phyloP scores from a whole-genome alignment of 2,329 filamentous ascomycete genomes.

The Fusarium marasasianum region DNA sequence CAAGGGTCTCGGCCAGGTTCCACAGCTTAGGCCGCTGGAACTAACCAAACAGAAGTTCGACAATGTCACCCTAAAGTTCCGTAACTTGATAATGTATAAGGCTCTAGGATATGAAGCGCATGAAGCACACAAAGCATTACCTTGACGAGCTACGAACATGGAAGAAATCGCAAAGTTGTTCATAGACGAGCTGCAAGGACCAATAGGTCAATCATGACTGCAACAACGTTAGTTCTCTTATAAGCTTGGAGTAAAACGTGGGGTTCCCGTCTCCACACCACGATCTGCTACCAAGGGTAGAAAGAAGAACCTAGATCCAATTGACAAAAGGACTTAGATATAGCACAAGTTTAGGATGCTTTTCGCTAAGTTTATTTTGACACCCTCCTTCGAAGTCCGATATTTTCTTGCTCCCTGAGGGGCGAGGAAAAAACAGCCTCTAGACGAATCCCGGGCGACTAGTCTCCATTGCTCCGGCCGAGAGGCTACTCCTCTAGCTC shows the following conservation, averaged over 20 bases:
- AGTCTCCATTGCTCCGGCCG: slow-evolving; percentile 42
- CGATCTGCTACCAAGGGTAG: neutral
- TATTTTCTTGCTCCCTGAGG: neutral
- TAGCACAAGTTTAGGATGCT: neutral
- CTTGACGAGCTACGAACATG: neutral
- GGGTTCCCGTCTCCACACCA: slow-evolving; percentile 18
- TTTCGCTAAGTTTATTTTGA: neutral
- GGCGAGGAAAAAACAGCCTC: slow-evolving; percentile 3
- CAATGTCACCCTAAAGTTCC: neutral
- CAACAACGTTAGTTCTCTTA: neutral
- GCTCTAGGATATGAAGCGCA: neutral
- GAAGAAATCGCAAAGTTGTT: neutral
- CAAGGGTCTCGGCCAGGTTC: slow-evolving; percentile 15
- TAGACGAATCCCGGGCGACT: slow-evolving; percentile 4
- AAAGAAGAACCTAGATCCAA: neutral
- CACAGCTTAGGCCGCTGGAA: slow-evolving; percentile 24
- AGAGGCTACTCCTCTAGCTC: slow-evolving; percentile 1
- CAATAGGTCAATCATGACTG: neutral
- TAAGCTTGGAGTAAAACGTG: neutral
- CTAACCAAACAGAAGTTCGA: slow-evolving; percentile 24
- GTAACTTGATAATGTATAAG: neutral
- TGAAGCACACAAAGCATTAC: neutral
- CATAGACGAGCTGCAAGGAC: neutral
- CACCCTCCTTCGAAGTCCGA: neutral
- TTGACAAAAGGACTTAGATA: neutral